These are phyloP conservation scores for Plasmodium blacklocki DNA, from an alignment of 169 alveolate genomes.

Conservation along the genomic window DNA sequence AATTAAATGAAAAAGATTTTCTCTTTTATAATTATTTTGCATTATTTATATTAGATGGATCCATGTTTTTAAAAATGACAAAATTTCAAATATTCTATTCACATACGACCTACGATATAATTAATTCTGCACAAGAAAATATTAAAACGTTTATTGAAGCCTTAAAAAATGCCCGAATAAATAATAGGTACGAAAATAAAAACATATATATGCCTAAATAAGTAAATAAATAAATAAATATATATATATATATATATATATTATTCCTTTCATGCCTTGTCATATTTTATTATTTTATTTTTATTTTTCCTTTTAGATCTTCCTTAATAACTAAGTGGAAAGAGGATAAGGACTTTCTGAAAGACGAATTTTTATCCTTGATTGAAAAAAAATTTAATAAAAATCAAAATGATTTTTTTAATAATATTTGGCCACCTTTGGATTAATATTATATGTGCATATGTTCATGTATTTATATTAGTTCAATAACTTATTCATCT, in stretches of 20 bases:
- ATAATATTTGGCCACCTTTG: conserved; percentile 61
- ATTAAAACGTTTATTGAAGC: conserved; percentile 37
- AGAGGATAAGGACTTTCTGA: conserved; percentile 25
- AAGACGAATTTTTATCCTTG: conserved; percentile 50
- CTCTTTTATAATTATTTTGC: conserved; percentile 63
- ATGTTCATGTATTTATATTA: background rate
- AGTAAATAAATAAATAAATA: background rate
- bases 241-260: conserved; percentile 13
- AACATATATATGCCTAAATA: background rate
- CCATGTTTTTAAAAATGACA: conserved; percentile 67
- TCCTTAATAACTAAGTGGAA: conserved; percentile 60
- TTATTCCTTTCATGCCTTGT: background rate
- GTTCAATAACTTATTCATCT: no score
- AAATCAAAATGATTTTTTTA: conserved; percentile 14
- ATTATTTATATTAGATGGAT: conserved; percentile 67
- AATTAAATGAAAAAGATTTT: conserved; percentile 66
- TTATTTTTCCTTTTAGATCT: conserved; percentile 34
- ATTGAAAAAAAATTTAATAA: conserved; percentile 34
- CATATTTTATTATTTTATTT: conserved; percentile 2
- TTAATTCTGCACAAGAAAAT: conserved; percentile 31
- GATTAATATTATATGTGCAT: conserved; percentile 1
- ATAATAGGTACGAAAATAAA: conserved; percentile 13
- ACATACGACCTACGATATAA: conserved; percentile 46
- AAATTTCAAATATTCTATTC: conserved; percentile 38
- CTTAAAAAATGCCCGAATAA: conserved; percentile 34